Evolutionary conservation across 2,329 filamentous ascomycete species (phyloP), one percentile per base, ranked within the genome.

Genomic region (Rosellinia necatrix): DNA sequence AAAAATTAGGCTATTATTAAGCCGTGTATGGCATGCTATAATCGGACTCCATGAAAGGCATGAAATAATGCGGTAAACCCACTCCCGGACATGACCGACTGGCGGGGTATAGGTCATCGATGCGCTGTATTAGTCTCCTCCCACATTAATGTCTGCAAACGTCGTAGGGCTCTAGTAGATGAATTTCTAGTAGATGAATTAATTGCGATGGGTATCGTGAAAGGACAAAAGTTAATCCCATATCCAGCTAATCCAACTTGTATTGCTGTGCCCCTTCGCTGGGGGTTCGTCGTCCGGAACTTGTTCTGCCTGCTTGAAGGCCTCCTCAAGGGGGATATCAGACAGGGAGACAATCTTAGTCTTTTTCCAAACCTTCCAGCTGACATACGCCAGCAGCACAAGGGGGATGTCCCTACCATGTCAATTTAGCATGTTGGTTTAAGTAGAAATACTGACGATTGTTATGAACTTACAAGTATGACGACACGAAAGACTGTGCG

Each of bases 351-450:
- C 72, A 8, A 83, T 66, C 52, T 80, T 81, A 0, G 87, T 87
- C 61, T 82, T 80, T 68, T 87, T 88, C 66, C 81, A 73, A 30
- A 86, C 70, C 70, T 91, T 90, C 83, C 86, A 90, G 41, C 83
- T 78, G 10, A 80, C 59, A 64, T 81, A 90, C 7, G 82, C 80
- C 7, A 66, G 68, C 1, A 81, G 62, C 0, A 87, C 82, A 7
- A 87, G 76, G 1, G 83, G 81, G 27, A 87, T 84, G 55, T 86
- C 82, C 49, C 83, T 85, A 47, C 13, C 4, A 27, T 19, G 13
- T 19, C 44, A 4, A 41, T 64, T 37, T 62, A 56, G 15, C 3
- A 43, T 25, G 24, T 12, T 21, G 22, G 6, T 6, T 27, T 2
- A 15, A 35, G 3, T n/a, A 32, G 38, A 10, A 6, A 2, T 29